These are phyloP conservation scores for Phlebiopsis gigantea DNA, from an alignment of 768 basidiomycete genomes.

Conservation along the genomic window DNA sequence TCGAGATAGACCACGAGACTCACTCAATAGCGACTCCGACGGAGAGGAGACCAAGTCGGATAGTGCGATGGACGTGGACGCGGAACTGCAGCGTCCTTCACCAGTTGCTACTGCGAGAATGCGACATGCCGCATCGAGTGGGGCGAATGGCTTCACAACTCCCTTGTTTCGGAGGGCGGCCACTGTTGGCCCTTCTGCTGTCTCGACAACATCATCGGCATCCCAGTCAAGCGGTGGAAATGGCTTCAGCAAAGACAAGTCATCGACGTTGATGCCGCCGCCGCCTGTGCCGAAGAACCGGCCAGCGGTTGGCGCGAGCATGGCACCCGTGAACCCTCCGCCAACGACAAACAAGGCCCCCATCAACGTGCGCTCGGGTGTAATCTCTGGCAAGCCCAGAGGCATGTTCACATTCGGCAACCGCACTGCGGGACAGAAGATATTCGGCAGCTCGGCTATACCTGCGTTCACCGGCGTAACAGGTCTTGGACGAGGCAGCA, in stretches of 20 bases:
- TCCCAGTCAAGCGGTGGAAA: background rate
- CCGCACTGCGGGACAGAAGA: slow-evolving; percentile 3
- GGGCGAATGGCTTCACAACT: background rate
- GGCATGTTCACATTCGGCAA: slow-evolving; percentile 2
- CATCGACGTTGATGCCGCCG: slow-evolving; percentile 18
- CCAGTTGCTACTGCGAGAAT: background rate
- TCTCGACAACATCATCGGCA: background rate
- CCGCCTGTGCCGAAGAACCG: slow-evolving; percentile 15
- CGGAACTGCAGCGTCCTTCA: background rate
- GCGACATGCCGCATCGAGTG: background rate
- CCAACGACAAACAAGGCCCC: background rate
- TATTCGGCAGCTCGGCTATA: slow-evolving; percentile 15
- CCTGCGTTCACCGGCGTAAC: slow-evolving; percentile 1
- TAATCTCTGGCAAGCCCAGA: slow-evolving; percentile 19
- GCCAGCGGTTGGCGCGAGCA: background rate
- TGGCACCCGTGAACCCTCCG: background rate
- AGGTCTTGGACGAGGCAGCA: slow-evolving; percentile 13
- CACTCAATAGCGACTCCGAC: slow-evolving; percentile 13
- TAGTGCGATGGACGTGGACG: slow-evolving; percentile 4
- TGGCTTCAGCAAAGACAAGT: slow-evolving; percentile 4
- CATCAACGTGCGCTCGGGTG: slow-evolving; percentile 20
- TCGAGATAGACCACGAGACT: slow-evolving; percentile 3
- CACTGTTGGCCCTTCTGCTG: slow-evolving; percentile 8
- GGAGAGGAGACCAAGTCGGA: slow-evolving; percentile 5
- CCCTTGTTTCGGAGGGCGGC: slow-evolving; percentile 6